Percentiles rank a stretch among this genome's conserved stretches.
Conservation (phyloP, 2,329 filamentous ascomycete species). For the Colletotrichum tofieldiae region DNA sequence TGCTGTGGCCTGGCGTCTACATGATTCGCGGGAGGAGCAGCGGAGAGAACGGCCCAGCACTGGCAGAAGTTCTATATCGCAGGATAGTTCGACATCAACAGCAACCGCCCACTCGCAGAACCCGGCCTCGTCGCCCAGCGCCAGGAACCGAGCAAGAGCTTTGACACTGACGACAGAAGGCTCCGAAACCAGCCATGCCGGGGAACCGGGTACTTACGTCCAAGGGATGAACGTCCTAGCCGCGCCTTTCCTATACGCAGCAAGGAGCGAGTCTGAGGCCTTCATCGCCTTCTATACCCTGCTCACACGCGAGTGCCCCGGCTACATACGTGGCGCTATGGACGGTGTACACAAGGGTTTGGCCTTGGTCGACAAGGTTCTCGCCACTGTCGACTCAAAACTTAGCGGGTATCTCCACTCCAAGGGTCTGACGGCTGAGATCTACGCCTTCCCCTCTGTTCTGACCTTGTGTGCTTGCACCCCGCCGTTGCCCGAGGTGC, state of each 20-base stretch:
- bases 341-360: constrained; percentile 96
- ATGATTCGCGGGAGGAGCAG: constrained; percentile 78
- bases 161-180: constrained; percentile 75
- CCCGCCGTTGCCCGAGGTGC: constrained; percentile 91
- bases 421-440: constrained; percentile 91
- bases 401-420: constrained; percentile 86
- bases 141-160: constrained; percentile 69
- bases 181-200: constrained; percentile 63
- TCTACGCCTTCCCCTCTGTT: constrained; percentile 97
- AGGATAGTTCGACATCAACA: constrained; percentile 46
- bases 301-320: constrained; percentile 89
- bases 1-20: constrained; percentile 92
- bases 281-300: constrained; percentile 92
- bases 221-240: constrained; percentile 99
- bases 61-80: constrained; percentile 53
- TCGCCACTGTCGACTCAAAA: constrained; percentile 92
- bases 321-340: constrained; percentile 96
- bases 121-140: constrained; percentile 60
- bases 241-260: constrained; percentile 94
- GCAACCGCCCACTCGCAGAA: constrained; percentile 57
- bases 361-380: constrained; percentile 90
- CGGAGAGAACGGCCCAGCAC: constrained; percentile 57
- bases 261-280: constrained; percentile 93
- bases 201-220: constrained; percentile 89
- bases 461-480: constrained; percentile 96